These are phyloP conservation scores for Chlorencoelia australis DNA, from an alignment of 2,329 filamentous ascomycete genomes.

Conservation along the genomic window DNA sequence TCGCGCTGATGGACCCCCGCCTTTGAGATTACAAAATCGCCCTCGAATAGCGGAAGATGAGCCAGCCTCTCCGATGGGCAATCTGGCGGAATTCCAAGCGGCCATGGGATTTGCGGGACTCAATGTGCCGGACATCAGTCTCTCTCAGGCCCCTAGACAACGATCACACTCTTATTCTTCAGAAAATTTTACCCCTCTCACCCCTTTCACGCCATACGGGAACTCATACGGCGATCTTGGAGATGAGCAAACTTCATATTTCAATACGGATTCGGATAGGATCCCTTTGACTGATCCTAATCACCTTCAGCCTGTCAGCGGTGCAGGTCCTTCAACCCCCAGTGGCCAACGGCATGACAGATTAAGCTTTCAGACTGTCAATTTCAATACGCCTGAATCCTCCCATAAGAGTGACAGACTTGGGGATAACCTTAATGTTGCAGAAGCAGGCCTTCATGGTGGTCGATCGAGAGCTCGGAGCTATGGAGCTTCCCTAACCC, in stretches of 20 bases:
- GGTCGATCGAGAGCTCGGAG: slow-evolving; percentile 41
- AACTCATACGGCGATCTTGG: slow-evolving; percentile 15
- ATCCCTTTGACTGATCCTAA: slow-evolving; percentile 48
- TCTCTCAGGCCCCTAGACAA: slow-evolving; percentile 21
- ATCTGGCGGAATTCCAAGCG: slow-evolving; percentile 24
- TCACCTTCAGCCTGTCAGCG: slow-evolving; percentile 46
- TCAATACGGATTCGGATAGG: slow-evolving; percentile 41
- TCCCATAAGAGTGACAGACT: slow-evolving; percentile 36
- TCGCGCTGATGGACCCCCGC: slow-evolving; percentile 8
- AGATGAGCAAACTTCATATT: slow-evolving; percentile 25
- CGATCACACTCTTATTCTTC: slow-evolving; percentile 19
- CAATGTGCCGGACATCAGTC: slow-evolving; percentile 24
- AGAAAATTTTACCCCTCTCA: slow-evolving; percentile 18
- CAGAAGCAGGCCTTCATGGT: slow-evolving; percentile 44
- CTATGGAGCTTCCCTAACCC: slow-evolving; percentile 46
- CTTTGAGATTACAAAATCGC: slow-evolving; percentile 8
- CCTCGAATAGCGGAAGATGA: slow-evolving; percentile 12
- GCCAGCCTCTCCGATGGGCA: slow-evolving; percentile 21
- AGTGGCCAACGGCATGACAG: slow-evolving; percentile 37
- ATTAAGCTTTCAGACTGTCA: slow-evolving; percentile 42
- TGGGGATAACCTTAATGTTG: slow-evolving; percentile 48
- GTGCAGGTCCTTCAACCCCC: slow-evolving; percentile 29
- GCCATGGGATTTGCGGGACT: slow-evolving; percentile 28
- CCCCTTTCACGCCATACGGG: slow-evolving; percentile 6
- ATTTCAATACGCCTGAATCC: slow-evolving; percentile 33